Conservation (phyloP, 345 rosid genomes). For the Bretschneidera sinensis region DNA sequence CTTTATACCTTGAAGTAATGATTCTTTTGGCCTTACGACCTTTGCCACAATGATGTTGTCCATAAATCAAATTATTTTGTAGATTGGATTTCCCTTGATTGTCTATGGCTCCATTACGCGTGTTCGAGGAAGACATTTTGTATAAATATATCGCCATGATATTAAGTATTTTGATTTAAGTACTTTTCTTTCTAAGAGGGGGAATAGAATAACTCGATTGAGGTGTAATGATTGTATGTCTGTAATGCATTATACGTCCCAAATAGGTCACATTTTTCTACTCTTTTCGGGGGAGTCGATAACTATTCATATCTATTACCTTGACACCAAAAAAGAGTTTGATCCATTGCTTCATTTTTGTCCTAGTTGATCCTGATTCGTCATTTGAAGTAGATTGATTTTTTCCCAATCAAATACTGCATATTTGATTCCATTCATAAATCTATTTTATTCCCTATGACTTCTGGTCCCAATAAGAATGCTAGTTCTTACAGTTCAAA, state of each 20-base stretch:
- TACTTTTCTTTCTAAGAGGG: background rate
- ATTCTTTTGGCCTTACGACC: background rate
- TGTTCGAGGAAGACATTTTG: background rate
- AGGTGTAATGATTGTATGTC: background rate
- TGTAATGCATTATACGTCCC: background rate
- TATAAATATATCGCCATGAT: slow-evolving; percentile 1
- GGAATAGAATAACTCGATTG: background rate
- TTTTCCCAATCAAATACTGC: background rate
- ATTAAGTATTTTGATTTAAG: background rate
- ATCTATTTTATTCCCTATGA: background rate
- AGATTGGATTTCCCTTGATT: slow-evolving; percentile 13
- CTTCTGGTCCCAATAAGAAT: background rate
- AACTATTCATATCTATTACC: background rate
- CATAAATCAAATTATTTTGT: too few relatives aligned
- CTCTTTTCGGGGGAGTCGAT: background rate
- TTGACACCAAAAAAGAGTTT: background rate
- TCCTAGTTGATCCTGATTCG: background rate
- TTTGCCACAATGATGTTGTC: background rate
- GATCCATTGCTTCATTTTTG: background rate
- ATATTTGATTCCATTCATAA: background rate
- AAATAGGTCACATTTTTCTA: background rate
- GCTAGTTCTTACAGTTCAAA: background rate
- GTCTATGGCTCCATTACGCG: slow-evolving; percentile 3
- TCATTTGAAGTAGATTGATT: background rate
- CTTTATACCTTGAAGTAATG: too few relatives aligned